Percentiles rank a stretch among this genome's conserved stretches.
Evolutionary conservation across 1,284 basidiomycete genomes (phyloP).

Genomic region (Thecaphora thlaspeos): DNA sequence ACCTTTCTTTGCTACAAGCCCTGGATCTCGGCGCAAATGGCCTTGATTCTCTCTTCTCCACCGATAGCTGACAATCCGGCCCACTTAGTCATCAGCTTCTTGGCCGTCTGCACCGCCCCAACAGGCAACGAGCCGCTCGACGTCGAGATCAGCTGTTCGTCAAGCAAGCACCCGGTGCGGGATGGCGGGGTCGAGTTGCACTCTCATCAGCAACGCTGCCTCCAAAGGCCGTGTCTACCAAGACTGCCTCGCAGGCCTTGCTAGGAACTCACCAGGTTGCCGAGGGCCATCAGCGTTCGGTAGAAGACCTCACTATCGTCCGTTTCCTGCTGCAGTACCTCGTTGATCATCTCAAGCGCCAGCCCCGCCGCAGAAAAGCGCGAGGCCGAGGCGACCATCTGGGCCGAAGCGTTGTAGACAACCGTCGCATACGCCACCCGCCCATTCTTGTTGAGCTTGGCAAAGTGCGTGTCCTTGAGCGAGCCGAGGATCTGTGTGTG

Average conservation of each 20-base stretch:
- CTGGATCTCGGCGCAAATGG: not conserved
- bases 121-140: not conserved
- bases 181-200: too few species aligned
- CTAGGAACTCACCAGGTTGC: constrained; percentile 68
- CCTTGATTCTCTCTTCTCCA: not conserved
- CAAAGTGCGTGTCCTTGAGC: constrained; percentile 32
- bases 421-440: constrained; percentile 74
- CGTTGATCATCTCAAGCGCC: constrained; percentile 34
- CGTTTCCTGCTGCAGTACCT: constrained; percentile 59
- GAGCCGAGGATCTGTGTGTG: constrained; percentile 14
- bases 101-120: not conserved
- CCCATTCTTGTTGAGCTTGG: constrained; percentile 67
- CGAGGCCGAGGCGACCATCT: constrained; percentile 12
- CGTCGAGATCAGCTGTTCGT: not conserved
- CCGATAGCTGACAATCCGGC: not conserved
- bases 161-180: too few species aligned
- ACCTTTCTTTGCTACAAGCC: not conserved
- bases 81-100: not conserved
- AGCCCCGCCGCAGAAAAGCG: constrained; percentile 17
- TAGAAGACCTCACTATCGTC: constrained; percentile 81
- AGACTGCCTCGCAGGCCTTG: too few species aligned
- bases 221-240: too few species aligned
- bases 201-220: too few species aligned
- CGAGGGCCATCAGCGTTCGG: constrained; percentile 78
- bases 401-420: constrained; percentile 66